A percentile compares a stretch with the other conserved stretches of the same genome.
Evolutionary conservation across 805 yeast genomes (phyloP).

Genomic region (Kuraishia capsulata): DNA sequence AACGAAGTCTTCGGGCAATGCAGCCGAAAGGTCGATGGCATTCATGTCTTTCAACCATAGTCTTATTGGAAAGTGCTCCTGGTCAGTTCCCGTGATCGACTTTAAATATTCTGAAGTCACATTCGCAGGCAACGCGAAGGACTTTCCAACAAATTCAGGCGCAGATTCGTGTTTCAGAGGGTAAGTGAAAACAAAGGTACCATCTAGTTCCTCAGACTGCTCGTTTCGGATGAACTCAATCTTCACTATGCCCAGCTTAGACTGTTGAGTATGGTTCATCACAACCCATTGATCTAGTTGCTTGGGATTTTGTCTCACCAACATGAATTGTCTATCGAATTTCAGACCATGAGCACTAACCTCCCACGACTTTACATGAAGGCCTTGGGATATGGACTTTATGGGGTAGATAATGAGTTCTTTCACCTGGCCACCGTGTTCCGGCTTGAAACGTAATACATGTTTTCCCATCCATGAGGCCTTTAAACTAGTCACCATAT

Average conservation of each 20-base stretch:
- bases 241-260: slow-evolving; percentile 8
- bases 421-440: slow-evolving; percentile 1
- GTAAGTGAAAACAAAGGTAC: slow-evolving; percentile 13
- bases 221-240: slow-evolving; percentile 9
- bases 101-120: slow-evolving; percentile 6
- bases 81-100: background rate
- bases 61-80: slow-evolving; percentile 5
- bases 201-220: background rate
- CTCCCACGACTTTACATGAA: slow-evolving; percentile 11
- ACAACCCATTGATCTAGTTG: slow-evolving; percentile 6
- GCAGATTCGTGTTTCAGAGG: slow-evolving; percentile 1
- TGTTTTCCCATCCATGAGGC: background rate
- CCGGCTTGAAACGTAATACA: background rate
- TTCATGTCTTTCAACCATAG: slow-evolving; percentile 13
- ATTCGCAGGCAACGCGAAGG: slow-evolving; percentile 11
- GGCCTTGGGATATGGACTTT: slow-evolving; percentile 15
- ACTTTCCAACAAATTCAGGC: slow-evolving; percentile 2
- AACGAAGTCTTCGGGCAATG: slow-evolving; percentile 12
- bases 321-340: slow-evolving; percentile 19
- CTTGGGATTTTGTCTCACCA: slow-evolving; percentile 8
- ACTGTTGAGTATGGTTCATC: slow-evolving; percentile 14
- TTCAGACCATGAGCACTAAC: slow-evolving; percentile 14
- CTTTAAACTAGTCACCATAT: background rate
- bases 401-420: slow-evolving; percentile 13
- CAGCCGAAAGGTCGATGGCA: slow-evolving; percentile 13